Conservation (phyloP, 208 protist species). For the Novymonas esmeraldas region DNA sequence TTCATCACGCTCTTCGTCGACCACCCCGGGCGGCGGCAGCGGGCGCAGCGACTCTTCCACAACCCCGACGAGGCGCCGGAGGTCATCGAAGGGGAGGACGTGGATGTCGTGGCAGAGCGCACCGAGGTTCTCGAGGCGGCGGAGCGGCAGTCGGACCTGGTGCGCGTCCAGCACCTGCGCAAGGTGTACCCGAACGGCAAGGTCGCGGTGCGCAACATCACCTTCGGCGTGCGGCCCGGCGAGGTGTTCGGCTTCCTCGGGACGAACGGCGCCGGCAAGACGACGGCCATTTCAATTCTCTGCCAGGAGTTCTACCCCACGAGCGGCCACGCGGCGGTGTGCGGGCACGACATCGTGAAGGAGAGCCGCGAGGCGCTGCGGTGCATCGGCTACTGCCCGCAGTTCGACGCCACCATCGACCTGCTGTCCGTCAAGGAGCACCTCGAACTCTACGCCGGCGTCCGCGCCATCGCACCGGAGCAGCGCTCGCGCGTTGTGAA, state of each 20-base stretch:
- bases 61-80: slow-evolving; percentile 33
- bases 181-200: slow-evolving; percentile 73
- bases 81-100: slow-evolving; percentile 41
- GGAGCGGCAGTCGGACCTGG: slow-evolving; percentile 40
- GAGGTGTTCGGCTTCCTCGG: slow-evolving; percentile 91
- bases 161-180: slow-evolving; percentile 58
- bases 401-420: slow-evolving; percentile 93
- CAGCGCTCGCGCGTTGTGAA: slow-evolving; percentile 33
- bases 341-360: slow-evolving; percentile 55
- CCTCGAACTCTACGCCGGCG: slow-evolving; percentile 54
- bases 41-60: slow-evolving; percentile 28
- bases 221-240: slow-evolving; percentile 65
- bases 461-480: slow-evolving; percentile 41
- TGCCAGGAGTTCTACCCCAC: slow-evolving; percentile 78
- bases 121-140: slow-evolving; percentile 36
- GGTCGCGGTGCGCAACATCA: slow-evolving; percentile 70
- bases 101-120: slow-evolving; percentile 46
- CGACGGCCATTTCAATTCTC: slow-evolving; percentile 82
- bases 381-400: slow-evolving; percentile 94
- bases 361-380: slow-evolving; percentile 47
- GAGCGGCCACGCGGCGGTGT: slow-evolving; percentile 54
- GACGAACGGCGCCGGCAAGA: slow-evolving; percentile 92
- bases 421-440: slow-evolving; percentile 94
- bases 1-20: slow-evolving; percentile 73
- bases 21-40: slow-evolving; percentile 51